These are phyloP conservation scores for Curvularia sp. DNA, from an alignment of 2,329 filamentous ascomycete genomes.

Conservation along the genomic window DNA sequence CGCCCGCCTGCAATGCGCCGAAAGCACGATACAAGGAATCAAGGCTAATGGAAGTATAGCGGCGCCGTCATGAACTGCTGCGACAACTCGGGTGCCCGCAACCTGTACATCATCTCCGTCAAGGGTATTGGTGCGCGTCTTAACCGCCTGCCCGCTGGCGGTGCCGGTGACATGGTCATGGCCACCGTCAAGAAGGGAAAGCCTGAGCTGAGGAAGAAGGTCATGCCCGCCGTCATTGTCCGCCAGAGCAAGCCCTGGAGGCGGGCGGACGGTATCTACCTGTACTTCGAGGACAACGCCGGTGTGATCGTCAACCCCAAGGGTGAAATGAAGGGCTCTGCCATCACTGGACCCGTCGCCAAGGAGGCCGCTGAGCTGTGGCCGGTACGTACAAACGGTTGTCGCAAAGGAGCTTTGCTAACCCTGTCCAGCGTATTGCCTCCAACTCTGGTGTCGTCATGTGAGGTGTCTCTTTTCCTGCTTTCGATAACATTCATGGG, in stretches of 20 bases:
- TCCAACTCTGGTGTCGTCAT: slow-evolving; percentile 99
- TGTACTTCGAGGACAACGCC: slow-evolving; percentile 99
- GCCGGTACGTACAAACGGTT: slow-evolving; percentile 72
- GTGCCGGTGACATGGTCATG: slow-evolving; percentile 99
- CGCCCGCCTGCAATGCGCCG: slow-evolving; percentile 12
- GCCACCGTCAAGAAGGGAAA: slow-evolving; percentile 99
- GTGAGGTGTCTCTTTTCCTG: slow-evolving; percentile 67
- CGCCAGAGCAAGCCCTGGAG: slow-evolving; percentile 99
- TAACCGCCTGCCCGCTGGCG: slow-evolving; percentile 95
- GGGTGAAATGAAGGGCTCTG: slow-evolving; percentile 99
- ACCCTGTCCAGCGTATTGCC: slow-evolving; percentile 82
- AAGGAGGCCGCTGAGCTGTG: slow-evolving; percentile 99
- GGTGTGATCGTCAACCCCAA: slow-evolving; percentile 99
- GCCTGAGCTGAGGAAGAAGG: slow-evolving; percentile 99
- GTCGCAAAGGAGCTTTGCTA: slow-evolving; percentile 31
- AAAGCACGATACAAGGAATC: slow-evolving; percentile 22
- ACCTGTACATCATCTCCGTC: slow-evolving; percentile 99
- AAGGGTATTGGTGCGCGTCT: slow-evolving; percentile 97
- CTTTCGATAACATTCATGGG: slow-evolving; percentile 51
- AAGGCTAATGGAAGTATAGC: slow-evolving; percentile 60
- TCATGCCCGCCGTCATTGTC: slow-evolving; percentile 99
- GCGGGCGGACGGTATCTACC: slow-evolving; percentile 96
- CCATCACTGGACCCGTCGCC: slow-evolving; percentile 98
- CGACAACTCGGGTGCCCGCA: slow-evolving; percentile 98
- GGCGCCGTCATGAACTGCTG: slow-evolving; percentile 99